Evolutionary conservation across 257 asterid species (phyloP).

Genomic region (Apocynum venetum): DNA sequence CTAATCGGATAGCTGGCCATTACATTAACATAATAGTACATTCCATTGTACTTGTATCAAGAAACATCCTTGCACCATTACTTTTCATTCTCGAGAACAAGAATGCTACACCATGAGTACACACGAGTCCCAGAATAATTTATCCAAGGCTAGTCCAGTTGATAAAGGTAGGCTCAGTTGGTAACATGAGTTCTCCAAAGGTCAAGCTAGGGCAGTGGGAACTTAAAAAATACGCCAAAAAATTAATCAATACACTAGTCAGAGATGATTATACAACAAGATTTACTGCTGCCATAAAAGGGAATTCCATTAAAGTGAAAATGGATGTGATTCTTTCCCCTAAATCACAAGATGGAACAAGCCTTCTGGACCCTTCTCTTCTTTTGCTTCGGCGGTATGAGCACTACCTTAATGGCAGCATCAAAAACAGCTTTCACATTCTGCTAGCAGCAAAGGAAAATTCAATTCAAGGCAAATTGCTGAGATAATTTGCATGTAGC

Average conservation of each 20-base stretch:
- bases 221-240: neutral
- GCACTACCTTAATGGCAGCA: conserved; percentile 66
- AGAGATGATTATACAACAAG: neutral
- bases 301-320: neutral
- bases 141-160: too few relatives aligned
- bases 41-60: too few relatives aligned
- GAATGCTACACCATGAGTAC: too few relatives aligned
- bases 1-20: too few relatives aligned
- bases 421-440: conserved; percentile 65
- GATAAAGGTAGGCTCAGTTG: neutral
- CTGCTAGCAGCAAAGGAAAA: conserved; percentile 28
- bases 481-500: neutral
- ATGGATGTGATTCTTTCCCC: neutral
- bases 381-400: conserved; percentile 72
- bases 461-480: neutral
- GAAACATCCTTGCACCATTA: too few relatives aligned
- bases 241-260: neutral
- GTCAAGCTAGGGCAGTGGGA: neutral
- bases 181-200: neutral
- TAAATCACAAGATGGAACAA: conserved; percentile 47
- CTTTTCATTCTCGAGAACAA: too few relatives aligned
- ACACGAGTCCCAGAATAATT: too few relatives aligned
- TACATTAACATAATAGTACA: too few relatives aligned
- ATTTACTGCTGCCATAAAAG: neutral
- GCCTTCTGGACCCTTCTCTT: conserved; percentile 61